Conservation (phyloP, 108 stramenopile species). For the Nitzschia palea region DNA sequence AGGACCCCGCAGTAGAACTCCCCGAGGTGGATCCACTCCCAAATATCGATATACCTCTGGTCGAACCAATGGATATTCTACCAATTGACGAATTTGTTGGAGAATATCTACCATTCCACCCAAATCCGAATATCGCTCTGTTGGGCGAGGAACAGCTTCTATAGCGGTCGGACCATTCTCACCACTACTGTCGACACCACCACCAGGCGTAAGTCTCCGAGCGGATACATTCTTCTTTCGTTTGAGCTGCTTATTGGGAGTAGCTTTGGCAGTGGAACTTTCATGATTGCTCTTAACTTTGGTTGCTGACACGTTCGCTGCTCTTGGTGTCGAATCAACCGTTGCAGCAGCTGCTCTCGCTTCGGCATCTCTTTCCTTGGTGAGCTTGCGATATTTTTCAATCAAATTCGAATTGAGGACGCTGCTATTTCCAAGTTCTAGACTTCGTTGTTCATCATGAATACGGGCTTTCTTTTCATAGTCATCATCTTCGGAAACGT, state of each 20-base stretch:
- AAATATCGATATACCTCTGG: slow-evolving; percentile 96
- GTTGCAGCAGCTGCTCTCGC: slow-evolving; percentile 7
- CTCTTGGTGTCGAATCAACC: not conserved
- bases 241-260: slow-evolving; percentile 3
- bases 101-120: slow-evolving; percentile 80
- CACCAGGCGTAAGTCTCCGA: slow-evolving; percentile 3
- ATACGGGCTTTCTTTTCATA: slow-evolving; percentile 47
- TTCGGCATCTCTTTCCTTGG: slow-evolving; percentile 40
- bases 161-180: not conserved
- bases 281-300: not conserved
- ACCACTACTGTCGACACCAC: not conserved
- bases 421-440: slow-evolving; percentile 21
- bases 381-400: slow-evolving; percentile 60
- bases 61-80: slow-evolving; percentile 94
- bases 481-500: slow-evolving; percentile 23
- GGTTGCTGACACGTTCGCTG: not conserved
- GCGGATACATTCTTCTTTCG: slow-evolving; percentile 8
- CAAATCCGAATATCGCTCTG: slow-evolving; percentile 79
- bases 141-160: slow-evolving; percentile 71
- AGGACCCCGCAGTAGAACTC: slow-evolving; percentile 97
- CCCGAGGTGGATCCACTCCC: slow-evolving; percentile 97
- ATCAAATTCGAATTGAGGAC: slow-evolving; percentile 72
- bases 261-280: not conserved
- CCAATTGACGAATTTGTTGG: slow-evolving; percentile 75
- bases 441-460: slow-evolving; percentile 33